These are phyloP conservation scores for Brassica napus DNA, from an alignment of 345 rosid genomes.

Conservation along the genomic window DNA sequence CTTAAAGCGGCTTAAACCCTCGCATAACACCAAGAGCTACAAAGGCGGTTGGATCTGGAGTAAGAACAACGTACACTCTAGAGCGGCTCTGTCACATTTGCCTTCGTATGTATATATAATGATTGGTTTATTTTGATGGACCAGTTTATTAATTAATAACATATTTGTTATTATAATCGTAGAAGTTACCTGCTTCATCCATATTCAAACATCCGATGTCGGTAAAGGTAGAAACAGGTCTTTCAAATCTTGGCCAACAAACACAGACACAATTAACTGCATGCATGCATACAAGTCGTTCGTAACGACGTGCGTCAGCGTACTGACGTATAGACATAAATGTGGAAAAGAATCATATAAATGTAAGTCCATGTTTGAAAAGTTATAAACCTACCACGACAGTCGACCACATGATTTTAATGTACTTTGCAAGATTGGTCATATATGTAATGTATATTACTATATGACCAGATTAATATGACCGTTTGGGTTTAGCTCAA, in stretches of 20 bases:
- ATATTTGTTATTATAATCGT: background rate
- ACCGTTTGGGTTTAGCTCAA: slow-evolving; percentile 6
- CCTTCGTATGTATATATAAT: background rate
- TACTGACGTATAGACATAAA: too few species aligned
- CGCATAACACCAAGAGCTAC: slow-evolving; percentile 30
- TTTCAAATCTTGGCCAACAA: slow-evolving; percentile 8
- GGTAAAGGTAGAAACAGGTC: background rate
- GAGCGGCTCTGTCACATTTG: slow-evolving; percentile 14
- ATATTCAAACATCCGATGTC: background rate
- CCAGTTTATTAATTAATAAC: background rate
- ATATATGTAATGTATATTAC: too few species aligned
- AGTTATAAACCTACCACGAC: too few species aligned
- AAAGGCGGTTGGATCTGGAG: slow-evolving; percentile 27
- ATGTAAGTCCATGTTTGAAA: too few species aligned
- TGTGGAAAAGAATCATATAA: too few species aligned
- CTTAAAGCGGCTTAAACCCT: background rate
- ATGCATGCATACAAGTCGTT: background rate
- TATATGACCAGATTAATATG: slow-evolving; percentile 5
- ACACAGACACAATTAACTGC: background rate
- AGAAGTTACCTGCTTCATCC: background rate
- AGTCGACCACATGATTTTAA: too few species aligned
- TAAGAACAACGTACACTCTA: slow-evolving; percentile 31
- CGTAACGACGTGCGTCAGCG: background rate
- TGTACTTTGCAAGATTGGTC: too few species aligned
- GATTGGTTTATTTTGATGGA: background rate